phyloP scores from a whole-genome alignment of 768 basidiomycete genomes.

The Russula compacta region DNA sequence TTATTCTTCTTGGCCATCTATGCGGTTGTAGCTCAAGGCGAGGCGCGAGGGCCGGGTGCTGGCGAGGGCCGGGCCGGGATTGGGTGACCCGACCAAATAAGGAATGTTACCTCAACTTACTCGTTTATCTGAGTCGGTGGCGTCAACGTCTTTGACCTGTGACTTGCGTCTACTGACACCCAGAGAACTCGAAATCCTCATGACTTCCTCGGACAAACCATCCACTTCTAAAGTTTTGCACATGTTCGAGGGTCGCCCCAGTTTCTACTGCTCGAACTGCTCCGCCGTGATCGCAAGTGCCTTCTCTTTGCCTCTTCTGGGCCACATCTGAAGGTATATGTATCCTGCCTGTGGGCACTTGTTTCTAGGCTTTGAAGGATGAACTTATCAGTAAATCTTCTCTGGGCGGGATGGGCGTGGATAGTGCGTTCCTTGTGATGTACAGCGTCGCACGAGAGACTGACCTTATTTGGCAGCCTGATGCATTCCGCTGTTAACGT shows the following conservation, averaged over 20 bases:
- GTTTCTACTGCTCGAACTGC: conserved; percentile 60
- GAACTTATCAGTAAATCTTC: conserved; percentile 82
- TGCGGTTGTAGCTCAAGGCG: no score
- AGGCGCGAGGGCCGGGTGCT: no score
- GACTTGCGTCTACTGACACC: neutral
- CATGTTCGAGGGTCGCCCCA: conserved; percentile 56
- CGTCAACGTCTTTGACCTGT: neutral
- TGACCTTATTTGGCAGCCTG: conserved; percentile 35
- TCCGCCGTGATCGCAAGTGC: conserved; percentile 57
- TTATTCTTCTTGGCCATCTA: conserved; percentile 59
- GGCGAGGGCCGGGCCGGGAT: neutral
- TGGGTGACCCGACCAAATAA: neutral
- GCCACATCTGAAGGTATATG: neutral
- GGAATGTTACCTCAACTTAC: neutral
- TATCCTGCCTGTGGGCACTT: neutral
- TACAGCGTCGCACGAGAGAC: neutral
- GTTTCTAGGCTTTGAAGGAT: conserved; percentile 61
- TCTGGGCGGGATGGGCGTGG: conserved; percentile 76
- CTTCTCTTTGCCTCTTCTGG: neutral
- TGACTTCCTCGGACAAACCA: conserved; percentile 7
- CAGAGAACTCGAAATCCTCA: neutral
- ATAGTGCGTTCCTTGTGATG: conserved; percentile 42
- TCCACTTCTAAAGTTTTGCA: conserved; percentile 42
- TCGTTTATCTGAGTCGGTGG: no score
- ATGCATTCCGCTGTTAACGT: conserved; percentile 74